Conservation (phyloP, 176 grass and related monocot species). For the Alopecurus myosuroides region DNA sequence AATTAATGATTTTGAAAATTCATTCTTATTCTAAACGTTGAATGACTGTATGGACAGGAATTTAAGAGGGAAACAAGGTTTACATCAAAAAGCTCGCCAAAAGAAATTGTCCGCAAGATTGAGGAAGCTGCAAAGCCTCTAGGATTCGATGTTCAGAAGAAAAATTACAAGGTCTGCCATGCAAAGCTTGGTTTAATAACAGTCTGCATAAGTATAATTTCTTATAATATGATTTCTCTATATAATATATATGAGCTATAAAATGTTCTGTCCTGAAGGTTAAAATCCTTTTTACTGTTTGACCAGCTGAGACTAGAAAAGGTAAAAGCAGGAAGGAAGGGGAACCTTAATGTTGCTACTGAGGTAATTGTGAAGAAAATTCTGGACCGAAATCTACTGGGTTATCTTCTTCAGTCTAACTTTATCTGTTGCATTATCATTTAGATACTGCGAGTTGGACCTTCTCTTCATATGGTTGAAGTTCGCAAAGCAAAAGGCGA, state of each 20-base stretch:
- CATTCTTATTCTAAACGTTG: background rate
- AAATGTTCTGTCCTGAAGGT: background rate
- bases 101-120: slow-evolving; percentile 92
- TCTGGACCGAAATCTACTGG: background rate
- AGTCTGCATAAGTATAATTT: background rate
- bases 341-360: slow-evolving; percentile 92
- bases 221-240: background rate
- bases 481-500: slow-evolving; percentile 89
- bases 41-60: slow-evolving; percentile 41
- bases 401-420: background rate
- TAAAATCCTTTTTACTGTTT: slow-evolving; percentile 18
- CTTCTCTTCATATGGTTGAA: slow-evolving; percentile 94
- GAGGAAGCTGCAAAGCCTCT: slow-evolving; percentile 99
- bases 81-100: slow-evolving; percentile 81
- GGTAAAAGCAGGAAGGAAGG: slow-evolving; percentile 85
- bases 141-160: slow-evolving; percentile 94
- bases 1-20: background rate
- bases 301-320: slow-evolving; percentile 80
- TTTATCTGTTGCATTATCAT: slow-evolving; percentile 15
- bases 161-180: slow-evolving; percentile 83
- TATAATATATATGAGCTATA: background rate
- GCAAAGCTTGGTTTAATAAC: background rate
- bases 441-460: slow-evolving; percentile 91
- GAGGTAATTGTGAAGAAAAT: slow-evolving; percentile 47
- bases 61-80: slow-evolving; percentile 95